These are phyloP conservation scores for Tolypocladium paradoxum DNA, from an alignment of 2,329 filamentous ascomycete species.

Conservation along the genomic window DNA sequence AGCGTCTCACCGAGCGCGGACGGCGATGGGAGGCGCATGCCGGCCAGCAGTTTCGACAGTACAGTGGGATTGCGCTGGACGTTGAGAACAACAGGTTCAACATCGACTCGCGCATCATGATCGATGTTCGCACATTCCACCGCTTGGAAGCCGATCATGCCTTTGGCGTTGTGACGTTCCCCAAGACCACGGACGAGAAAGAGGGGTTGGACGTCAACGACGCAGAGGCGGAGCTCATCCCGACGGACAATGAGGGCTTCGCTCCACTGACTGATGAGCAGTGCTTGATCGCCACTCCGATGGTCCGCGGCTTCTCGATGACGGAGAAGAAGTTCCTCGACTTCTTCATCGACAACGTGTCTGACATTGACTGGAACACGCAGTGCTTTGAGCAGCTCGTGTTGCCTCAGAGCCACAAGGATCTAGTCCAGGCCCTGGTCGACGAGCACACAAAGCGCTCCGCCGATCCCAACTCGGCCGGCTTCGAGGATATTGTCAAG, in stretches of 20 bases:
- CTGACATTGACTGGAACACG: not conserved
- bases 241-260: not conserved
- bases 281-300: not conserved
- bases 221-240: not conserved
- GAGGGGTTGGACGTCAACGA: not conserved
- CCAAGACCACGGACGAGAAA: not conserved
- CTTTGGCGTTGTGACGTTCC: not conserved
- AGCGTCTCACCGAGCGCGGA: not conserved
- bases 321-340: not conserved
- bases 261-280: not conserved
- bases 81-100: not conserved
- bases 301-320: not conserved
- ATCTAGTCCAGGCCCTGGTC: not conserved
- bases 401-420: not conserved
- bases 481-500: conserved; percentile 27
- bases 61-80: not conserved
- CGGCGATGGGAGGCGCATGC: not conserved
- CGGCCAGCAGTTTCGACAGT: not conserved
- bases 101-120: not conserved
- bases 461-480: not conserved
- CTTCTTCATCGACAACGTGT: conserved; percentile 8
- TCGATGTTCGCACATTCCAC: not conserved
- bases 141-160: not conserved
- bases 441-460: not conserved
- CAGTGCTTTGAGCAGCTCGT: not conserved